A percentile compares a stretch with the other conserved stretches of the same genome.
phyloP scores from a whole-genome alignment of 2,329 filamentous ascomycete genomes.

The Plectosphaerella sp. region DNA sequence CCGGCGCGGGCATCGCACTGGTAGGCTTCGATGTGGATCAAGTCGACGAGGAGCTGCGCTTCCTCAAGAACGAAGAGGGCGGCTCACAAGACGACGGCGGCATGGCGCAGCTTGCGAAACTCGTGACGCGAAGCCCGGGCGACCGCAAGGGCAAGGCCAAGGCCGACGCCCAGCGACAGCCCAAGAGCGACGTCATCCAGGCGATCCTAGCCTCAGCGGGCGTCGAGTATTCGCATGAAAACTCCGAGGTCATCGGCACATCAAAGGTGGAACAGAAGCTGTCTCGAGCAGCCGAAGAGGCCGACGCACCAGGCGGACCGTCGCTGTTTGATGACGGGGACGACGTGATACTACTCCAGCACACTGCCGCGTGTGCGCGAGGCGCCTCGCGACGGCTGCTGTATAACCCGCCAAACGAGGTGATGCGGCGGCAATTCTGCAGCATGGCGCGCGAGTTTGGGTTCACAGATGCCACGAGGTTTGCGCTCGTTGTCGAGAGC shows the following conservation, averaged over 20 bases:
- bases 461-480: constrained; percentile 72
- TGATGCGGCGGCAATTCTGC: constrained; percentile 81
- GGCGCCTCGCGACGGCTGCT: constrained; percentile 18
- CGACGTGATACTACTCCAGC: not conserved
- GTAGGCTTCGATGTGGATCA: constrained; percentile 70
- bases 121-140: constrained; percentile 30
- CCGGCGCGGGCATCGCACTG: constrained; percentile 76
- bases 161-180: constrained; percentile 40
- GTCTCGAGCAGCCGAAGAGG: constrained; percentile 68
- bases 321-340: constrained; percentile 50
- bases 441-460: constrained; percentile 80
- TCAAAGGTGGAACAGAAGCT: constrained; percentile 88
- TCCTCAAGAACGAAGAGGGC: constrained; percentile 40
- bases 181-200: constrained; percentile 70
- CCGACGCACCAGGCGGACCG: constrained; percentile 28
- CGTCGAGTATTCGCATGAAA: constrained; percentile 94
- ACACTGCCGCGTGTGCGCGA: constrained; percentile 10
- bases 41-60: constrained; percentile 41
- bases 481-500: constrained; percentile 84
- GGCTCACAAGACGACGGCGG: constrained; percentile 58
- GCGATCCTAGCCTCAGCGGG: constrained; percentile 85
- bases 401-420: constrained; percentile 71
- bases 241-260: constrained; percentile 88
- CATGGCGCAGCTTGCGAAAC: constrained; percentile 51
- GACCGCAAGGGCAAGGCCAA: not conserved